Conservation (phyloP, 345 rosid genomes). For the Balakata baccata region DNA sequence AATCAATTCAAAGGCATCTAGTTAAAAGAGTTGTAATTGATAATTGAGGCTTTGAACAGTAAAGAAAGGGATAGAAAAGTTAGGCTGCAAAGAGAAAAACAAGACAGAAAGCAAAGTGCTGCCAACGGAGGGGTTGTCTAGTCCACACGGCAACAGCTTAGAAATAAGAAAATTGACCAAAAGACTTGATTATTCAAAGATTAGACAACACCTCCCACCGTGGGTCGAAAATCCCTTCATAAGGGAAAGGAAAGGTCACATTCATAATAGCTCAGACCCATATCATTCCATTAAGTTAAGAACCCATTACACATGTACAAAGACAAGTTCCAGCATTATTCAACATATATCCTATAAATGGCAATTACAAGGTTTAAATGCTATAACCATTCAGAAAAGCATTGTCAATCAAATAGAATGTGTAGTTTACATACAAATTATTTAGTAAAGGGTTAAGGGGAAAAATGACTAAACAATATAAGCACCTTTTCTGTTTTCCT, state of each 20-base stretch:
- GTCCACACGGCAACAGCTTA: constrained; percentile 21
- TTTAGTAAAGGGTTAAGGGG: too few relatives aligned
- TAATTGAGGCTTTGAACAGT: background rate
- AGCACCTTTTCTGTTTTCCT: too few relatives aligned
- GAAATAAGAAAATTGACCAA: constrained; percentile 10
- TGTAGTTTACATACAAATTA: too few relatives aligned
- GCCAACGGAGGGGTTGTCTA: constrained; percentile 1
- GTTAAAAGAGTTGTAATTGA: background rate
- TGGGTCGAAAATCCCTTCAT: background rate
- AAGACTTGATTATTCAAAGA: background rate
- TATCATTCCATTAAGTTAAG: too few relatives aligned
- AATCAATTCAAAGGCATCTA: background rate
- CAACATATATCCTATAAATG: too few relatives aligned
- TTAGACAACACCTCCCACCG: background rate
- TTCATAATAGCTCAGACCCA: background rate
- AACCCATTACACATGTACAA: too few relatives aligned
- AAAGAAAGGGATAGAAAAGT: constrained; percentile 14
- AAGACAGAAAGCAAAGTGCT: background rate
- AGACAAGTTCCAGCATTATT: too few relatives aligned
- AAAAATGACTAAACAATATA: too few relatives aligned
- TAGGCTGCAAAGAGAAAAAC: constrained; percentile 13
- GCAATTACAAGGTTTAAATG: too few relatives aligned
- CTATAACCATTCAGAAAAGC: too few relatives aligned
- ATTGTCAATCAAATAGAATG: too few relatives aligned
- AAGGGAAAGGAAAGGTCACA: background rate